These are phyloP conservation scores for Aspergillus costaricaensis DNA, from an alignment of 2,329 filamentous ascomycete genomes.

Conservation along the genomic window DNA sequence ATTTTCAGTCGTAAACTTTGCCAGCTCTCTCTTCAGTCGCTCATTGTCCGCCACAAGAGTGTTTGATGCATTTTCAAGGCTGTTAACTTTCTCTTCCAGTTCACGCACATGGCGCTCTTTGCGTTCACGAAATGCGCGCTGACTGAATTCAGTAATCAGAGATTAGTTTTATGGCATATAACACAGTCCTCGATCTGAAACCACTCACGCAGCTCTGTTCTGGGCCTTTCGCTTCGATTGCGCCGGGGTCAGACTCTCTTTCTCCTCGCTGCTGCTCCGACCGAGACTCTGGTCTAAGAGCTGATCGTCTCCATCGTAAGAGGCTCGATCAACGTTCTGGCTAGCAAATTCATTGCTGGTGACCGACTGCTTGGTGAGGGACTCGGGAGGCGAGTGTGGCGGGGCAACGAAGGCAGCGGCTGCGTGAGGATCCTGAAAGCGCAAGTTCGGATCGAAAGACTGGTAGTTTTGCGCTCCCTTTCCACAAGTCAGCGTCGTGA, in stretches of 20 bases:
- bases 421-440: constrained; percentile 32
- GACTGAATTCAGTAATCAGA: constrained; percentile 55
- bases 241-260: constrained; percentile 55
- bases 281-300: constrained; percentile 29
- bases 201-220: constrained; percentile 69
- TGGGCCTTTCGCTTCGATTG: constrained; percentile 68
- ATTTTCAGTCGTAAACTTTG: constrained; percentile 85
- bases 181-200: constrained; percentile 18
- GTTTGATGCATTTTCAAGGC: constrained; percentile 72
- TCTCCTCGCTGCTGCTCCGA: constrained; percentile 57
- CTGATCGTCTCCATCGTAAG: constrained; percentile 33
- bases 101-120: constrained; percentile 95
- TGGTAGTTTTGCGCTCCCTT: constrained; percentile 31
- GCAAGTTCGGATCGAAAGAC: constrained; percentile 43
- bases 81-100: constrained; percentile 80
- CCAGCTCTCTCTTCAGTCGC: constrained; percentile 77
- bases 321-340: constrained; percentile 27
- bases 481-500: constrained; percentile 14
- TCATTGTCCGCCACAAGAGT: constrained; percentile 81
- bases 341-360: constrained; percentile 31
- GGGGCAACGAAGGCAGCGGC: constrained; percentile 34
- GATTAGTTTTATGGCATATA: neutral
- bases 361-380: constrained; percentile 36
- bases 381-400: constrained; percentile 39
- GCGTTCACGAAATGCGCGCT: constrained; percentile 92